Evolutionary conservation across 2,329 filamentous ascomycete genomes (phyloP), one percentile per base, ranked within the genome.

Genomic region (Hypoxylon sp.): DNA sequence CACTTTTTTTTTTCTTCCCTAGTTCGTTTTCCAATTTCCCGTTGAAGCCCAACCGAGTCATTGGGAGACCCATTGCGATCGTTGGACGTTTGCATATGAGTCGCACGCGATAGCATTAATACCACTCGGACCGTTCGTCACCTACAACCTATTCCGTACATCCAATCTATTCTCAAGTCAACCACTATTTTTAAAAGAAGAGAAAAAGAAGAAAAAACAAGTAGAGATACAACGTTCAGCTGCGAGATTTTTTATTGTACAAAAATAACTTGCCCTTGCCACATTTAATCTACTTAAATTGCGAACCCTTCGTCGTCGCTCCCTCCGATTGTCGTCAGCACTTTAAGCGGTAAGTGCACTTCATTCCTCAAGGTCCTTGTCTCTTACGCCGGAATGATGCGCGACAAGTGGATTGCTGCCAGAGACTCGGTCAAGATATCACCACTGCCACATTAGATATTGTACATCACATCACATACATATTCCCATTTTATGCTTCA

Each of bases 21-120:
- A n/a, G n/a, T n/a, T n/a, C n/a, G n/a, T n/a, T n/a, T n/a, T n/a
- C n/a, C n/a, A n/a, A n/a, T 46, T 40, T 42, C 25, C 27, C 25
- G 35, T 57, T 55, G 55, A 49, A 51, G 55, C 52, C 55, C 52
- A 55, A 56, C 55, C 55, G 36, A 53, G 49, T 56, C 37, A 48
- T 53, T 36, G 41, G 49, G 48, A 44, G 19, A 41, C 16, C n/a
- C 3, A 29, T 48, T 41, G 30, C 38, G 30, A 57, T 58, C 37
- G 34, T 15, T n/a, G n/a, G n/a, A n/a, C n/a, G n/a, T n/a, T n/a
- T n/a, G n/a, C n/a, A n/a, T n/a, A n/a, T n/a, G 34, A 41, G 35
- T 51, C 44, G 43, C 43, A 49, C 49, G 20, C 44, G n/a, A n/a
- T n/a, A n/a, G n/a, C n/a, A n/a, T n/a, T n/a, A n/a, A n/a, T n/a